Evolutionary conservation across 1,284 basidiomycete genomes (phyloP).

Genomic region (Butyriboletus appendiculatus): DNA sequence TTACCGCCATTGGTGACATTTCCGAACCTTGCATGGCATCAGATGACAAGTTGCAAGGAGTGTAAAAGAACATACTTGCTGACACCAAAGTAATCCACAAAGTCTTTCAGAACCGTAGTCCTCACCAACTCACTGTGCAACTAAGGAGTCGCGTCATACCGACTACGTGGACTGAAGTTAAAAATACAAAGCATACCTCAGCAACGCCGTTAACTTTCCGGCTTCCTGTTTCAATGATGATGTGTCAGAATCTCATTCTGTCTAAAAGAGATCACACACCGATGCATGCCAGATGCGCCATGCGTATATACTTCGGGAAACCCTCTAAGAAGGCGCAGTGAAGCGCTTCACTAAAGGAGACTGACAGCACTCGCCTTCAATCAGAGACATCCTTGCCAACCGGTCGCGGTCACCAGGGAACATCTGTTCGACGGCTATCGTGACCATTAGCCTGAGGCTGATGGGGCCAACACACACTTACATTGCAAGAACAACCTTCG

Average conservation of each 20-base stretch:
- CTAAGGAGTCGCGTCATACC: constrained; percentile 33
- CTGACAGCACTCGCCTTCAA: constrained; percentile 59
- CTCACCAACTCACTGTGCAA: constrained; percentile 73
- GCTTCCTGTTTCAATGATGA: constrained; percentile 48
- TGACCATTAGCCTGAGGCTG: constrained; percentile 12
- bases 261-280: constrained; percentile 41
- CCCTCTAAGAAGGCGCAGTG: constrained; percentile 57
- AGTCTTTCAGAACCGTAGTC: constrained; percentile 88
- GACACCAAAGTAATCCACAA: constrained; percentile 81
- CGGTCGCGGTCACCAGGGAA: constrained; percentile 85
- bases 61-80: constrained; percentile 57
- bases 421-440: constrained; percentile 78
- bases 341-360: background rate
- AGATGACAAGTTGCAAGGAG: constrained; percentile 6
- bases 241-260: background rate
- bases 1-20: constrained; percentile 87
- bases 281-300: constrained; percentile 83
- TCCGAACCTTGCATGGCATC: constrained; percentile 51
- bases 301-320: constrained; percentile 80
- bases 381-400: constrained; percentile 84
- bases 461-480: constrained; percentile 25
- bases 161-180: background rate
- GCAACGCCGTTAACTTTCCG: constrained; percentile 94
- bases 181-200: constrained; percentile 53
- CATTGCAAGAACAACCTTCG: constrained; percentile 65